Conservation (phyloP, 2,329 filamentous ascomycete species). For the Microdochium trichocladiopsis region DNA sequence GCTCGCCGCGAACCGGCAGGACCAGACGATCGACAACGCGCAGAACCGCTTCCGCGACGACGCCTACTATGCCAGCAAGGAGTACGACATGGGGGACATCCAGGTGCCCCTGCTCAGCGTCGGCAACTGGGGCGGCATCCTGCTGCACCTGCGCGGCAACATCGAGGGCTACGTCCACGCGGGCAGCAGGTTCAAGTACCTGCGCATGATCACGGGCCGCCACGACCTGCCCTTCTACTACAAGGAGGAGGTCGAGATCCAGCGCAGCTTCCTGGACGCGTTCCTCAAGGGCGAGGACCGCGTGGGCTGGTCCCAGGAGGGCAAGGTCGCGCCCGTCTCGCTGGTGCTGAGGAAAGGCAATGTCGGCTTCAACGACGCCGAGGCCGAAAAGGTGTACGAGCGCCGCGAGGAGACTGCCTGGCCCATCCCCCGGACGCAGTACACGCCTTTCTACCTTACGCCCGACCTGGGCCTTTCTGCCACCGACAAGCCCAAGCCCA, state of each 20-base stretch:
- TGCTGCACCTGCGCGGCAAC: slow-evolving; percentile 63
- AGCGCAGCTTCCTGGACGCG: slow-evolving; percentile 61
- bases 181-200: slow-evolving; percentile 60
- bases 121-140: slow-evolving; percentile 65
- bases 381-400: slow-evolving; percentile 47
- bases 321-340: slow-evolving; percentile 53
- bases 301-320: slow-evolving; percentile 49
- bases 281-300: slow-evolving; percentile 63
- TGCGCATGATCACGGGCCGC: slow-evolving; percentile 62
- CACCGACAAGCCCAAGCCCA: slow-evolving; percentile 16
- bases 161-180: slow-evolving; percentile 58
- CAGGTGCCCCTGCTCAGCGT: slow-evolving; percentile 60
- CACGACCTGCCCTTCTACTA: slow-evolving; percentile 72
- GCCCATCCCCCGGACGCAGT: slow-evolving; percentile 60
- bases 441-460: slow-evolving; percentile 54
- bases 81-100: slow-evolving; percentile 59
- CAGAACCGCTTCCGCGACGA: slow-evolving; percentile 53
- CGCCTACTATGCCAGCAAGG: slow-evolving; percentile 56
- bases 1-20: slow-evolving; percentile 37
- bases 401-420: slow-evolving; percentile 54
- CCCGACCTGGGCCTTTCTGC: slow-evolving; percentile 32
- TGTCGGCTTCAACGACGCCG: slow-evolving; percentile 58
- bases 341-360: slow-evolving; percentile 59
- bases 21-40: slow-evolving; percentile 38
- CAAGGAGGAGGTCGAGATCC: slow-evolving; percentile 58